phyloP scores from a whole-genome alignment of 2,329 filamentous ascomycete genomes.

The Lachnellula arida region DNA sequence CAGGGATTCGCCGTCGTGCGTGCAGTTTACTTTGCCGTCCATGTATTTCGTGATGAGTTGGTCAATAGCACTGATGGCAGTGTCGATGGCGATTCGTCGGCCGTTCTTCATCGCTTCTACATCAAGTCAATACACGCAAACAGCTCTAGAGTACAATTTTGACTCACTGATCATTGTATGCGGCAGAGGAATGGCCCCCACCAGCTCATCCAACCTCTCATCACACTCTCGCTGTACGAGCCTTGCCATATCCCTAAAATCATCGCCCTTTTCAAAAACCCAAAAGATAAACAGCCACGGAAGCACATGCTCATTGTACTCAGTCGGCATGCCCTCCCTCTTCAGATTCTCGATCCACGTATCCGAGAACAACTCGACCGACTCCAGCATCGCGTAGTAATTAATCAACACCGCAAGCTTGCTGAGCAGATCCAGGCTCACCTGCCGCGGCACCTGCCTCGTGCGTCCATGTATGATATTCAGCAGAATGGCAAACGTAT shows the following conservation, averaged over 20 bases:
- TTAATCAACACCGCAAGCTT: constrained; percentile 42
- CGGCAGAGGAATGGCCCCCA: constrained; percentile 9
- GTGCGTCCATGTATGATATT: constrained; percentile 43
- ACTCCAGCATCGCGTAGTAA: constrained; percentile 39
- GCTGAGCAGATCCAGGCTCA: constrained; percentile 40
- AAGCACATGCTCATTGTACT: constrained; percentile 18
- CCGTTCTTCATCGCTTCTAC: constrained; percentile 17
- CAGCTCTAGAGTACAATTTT: background rate
- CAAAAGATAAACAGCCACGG: constrained; percentile 20
- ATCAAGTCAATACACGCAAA: background rate
- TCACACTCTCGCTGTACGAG: constrained; percentile 18
- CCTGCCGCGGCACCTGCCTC: constrained; percentile 35
- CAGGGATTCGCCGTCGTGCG: constrained; percentile 15
- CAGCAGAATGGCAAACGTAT: constrained; percentile 39
- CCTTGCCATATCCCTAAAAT: constrained; percentile 20
- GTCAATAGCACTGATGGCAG: constrained; percentile 14
- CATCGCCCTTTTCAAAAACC: constrained; percentile 17
- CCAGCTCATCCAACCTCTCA: constrained; percentile 17
- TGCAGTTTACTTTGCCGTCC: constrained; percentile 14
- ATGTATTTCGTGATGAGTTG: constrained; percentile 19
- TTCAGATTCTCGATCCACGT: constrained; percentile 36
- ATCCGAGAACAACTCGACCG: constrained; percentile 38
- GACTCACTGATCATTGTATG: background rate
- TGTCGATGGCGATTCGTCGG: constrained; percentile 15
- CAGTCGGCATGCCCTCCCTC: constrained; percentile 16